Percentiles rank a stretch among this genome's conserved stretches.
Conservation (phyloP, 2,329 filamentous ascomycete genomes). For the Fusarium lyarnte region DNA sequence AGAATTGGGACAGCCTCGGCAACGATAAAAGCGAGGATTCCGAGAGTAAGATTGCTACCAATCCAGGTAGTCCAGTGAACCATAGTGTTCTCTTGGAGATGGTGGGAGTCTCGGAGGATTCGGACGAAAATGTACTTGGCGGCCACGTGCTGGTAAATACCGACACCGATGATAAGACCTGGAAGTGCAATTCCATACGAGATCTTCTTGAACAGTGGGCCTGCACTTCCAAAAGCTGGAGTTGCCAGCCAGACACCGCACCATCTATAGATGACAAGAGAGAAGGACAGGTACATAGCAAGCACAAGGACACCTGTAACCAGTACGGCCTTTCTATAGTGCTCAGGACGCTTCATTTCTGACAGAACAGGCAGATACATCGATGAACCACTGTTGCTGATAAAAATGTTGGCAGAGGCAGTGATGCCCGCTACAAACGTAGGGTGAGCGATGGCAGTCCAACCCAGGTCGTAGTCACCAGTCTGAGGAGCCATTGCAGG, state of each 20-base stretch:
- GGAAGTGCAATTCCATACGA: not conserved
- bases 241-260: not conserved
- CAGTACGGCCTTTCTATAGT: not conserved
- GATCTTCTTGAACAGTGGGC: not conserved
- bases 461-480: not conserved
- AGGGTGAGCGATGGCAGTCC: not conserved
- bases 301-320: not conserved
- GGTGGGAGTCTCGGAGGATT: not conserved
- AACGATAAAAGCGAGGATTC: not conserved
- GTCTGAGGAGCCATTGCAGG: not conserved
- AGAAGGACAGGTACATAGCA: slow-evolving; percentile 1
- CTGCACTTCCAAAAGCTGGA: not conserved
- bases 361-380: slow-evolving; percentile 57
- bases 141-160: not conserved
- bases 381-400: slow-evolving; percentile 56
- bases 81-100: not conserved
- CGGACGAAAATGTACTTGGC: not conserved
- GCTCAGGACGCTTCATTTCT: slow-evolving; percentile 55
- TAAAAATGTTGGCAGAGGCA: slow-evolving; percentile 49
- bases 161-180: not conserved
- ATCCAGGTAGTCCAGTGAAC: not conserved
- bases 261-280: slow-evolving; percentile 1
- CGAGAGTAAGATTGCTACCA: not conserved
- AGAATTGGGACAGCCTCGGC: not conserved
- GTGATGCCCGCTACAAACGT: not conserved